A percentile compares a stretch with the other conserved stretches of the same genome.
Conservation (phyloP, 805 yeast species). For the Dipodascus geniculatus region DNA sequence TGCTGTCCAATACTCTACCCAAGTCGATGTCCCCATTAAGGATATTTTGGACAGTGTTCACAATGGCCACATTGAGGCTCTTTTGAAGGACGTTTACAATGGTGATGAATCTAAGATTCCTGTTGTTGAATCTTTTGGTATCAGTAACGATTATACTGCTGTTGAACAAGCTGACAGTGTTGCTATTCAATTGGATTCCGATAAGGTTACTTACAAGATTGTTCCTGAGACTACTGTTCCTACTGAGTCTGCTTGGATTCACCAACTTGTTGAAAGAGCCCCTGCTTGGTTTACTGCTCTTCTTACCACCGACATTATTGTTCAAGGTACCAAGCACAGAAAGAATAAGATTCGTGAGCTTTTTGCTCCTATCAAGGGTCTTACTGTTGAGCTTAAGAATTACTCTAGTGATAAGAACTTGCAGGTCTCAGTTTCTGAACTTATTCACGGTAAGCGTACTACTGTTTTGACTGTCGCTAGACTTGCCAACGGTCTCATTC, state of each 20-base stretch:
- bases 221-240: constrained; percentile 28
- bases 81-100: constrained; percentile 57
- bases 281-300: constrained; percentile 89
- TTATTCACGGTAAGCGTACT: constrained; percentile 43
- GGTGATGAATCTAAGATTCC: constrained; percentile 70
- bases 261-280: constrained; percentile 64
- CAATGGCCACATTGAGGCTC: constrained; percentile 68
- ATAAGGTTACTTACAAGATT: constrained; percentile 30
- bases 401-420: constrained; percentile 43
- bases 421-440: constrained; percentile 53
- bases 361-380: constrained; percentile 59
- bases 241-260: constrained; percentile 52
- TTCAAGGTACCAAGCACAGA: constrained; percentile 74
- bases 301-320: constrained; percentile 63
- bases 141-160: constrained; percentile 29
- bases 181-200: constrained; percentile 13
- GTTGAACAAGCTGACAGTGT: constrained; percentile 27
- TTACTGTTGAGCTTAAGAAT: constrained; percentile 50
- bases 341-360: constrained; percentile 71
- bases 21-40: constrained; percentile 86
- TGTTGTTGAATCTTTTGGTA: constrained; percentile 76
- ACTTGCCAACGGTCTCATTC: constrained; percentile 40
- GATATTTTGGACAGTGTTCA: constrained; percentile 82
- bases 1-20: constrained; percentile 82
- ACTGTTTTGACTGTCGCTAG: constrained; percentile 56